Evolutionary conservation across 2,329 filamentous ascomycete species (phyloP).

Genomic region (Fusarium begoniae): DNA sequence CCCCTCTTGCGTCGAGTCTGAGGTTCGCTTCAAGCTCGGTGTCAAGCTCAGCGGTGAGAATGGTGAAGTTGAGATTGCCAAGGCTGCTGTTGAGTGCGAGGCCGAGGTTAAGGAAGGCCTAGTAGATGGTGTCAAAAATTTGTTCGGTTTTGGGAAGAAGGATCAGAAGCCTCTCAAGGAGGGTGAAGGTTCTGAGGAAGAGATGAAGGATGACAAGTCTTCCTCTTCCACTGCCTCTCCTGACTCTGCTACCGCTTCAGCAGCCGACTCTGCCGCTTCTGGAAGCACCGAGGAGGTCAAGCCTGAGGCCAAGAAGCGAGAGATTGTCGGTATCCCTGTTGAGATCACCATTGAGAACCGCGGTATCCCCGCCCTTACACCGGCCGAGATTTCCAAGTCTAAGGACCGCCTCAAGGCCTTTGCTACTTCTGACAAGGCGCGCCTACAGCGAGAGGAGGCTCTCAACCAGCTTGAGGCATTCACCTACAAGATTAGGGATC

Average conservation of each 20-base stretch:
- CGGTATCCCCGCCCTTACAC: constrained; percentile 60
- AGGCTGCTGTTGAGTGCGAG: constrained; percentile 86
- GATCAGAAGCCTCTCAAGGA: constrained; percentile 73
- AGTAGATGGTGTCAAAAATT: constrained; percentile 93
- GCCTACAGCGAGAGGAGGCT: constrained; percentile 81
- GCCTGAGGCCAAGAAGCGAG: constrained; percentile 66
- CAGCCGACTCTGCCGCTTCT: constrained; percentile 55
- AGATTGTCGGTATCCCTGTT: constrained; percentile 65
- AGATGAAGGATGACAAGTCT: constrained; percentile 53
- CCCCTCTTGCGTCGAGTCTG: constrained; percentile 74
- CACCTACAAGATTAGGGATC: constrained; percentile 87
- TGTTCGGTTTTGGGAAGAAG: constrained; percentile 94
- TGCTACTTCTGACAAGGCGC: constrained; percentile 82
- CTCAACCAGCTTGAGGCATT: constrained; percentile 93
- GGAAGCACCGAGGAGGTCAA: constrained; percentile 58
- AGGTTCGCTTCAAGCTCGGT: constrained; percentile 82
- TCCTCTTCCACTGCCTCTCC: constrained; percentile 37
- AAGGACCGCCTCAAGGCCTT: constrained; percentile 84
- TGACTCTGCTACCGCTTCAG: constrained; percentile 41
- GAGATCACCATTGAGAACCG: constrained; percentile 59
- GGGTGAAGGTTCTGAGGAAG: constrained; percentile 51
- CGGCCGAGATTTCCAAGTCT: constrained; percentile 59
- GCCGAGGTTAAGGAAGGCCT: constrained; percentile 83
- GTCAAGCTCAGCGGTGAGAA: constrained; percentile 76
- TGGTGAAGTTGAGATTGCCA: constrained; percentile 81